phyloP scores from a whole-genome alignment of 768 basidiomycete genomes.

The Tephrocybe sp. region DNA sequence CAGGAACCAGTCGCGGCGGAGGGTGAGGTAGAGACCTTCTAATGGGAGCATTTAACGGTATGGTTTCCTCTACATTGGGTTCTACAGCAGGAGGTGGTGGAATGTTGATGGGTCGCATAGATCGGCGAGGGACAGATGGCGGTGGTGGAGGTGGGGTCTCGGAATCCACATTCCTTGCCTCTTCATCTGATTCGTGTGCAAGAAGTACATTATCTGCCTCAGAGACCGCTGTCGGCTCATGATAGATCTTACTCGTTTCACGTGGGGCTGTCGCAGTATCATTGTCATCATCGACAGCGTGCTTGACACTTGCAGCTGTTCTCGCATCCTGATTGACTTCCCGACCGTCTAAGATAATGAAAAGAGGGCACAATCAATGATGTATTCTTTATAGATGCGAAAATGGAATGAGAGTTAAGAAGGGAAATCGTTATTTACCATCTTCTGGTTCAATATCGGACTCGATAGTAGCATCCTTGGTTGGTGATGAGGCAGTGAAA shows the following conservation, averaged over 20 bases:
- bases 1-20: conserved; percentile 25
- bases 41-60: background rate
- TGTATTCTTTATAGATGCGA: conserved; percentile 17
- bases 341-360: conserved; percentile 16
- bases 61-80: background rate
- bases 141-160: conserved; percentile 15
- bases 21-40: conserved; percentile 15
- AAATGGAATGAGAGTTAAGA: conserved; percentile 17
- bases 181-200: conserved; percentile 4
- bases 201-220: conserved; percentile 3
- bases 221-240: background rate
- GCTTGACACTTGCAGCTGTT: conserved; percentile 7
- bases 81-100: conserved; percentile 6
- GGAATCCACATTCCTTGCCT: conserved; percentile 5
- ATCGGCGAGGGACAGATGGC: conserved; percentile 12
- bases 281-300: conserved; percentile 10
- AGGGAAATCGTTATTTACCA: conserved; percentile 23
- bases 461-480: conserved; percentile 8
- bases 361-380: conserved; percentile 25
- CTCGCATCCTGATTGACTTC: conserved; percentile 7
- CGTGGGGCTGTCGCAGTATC: conserved; percentile 2
- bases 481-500: background rate
- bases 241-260: conserved; percentile 13
- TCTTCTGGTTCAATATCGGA: conserved; percentile 14
- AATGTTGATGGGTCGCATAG: conserved; percentile 12